Evolutionary conservation across 169 alveolate species (phyloP), one percentile per base, ranked within the genome.

Genomic region (Plasmodium inui): DNA sequence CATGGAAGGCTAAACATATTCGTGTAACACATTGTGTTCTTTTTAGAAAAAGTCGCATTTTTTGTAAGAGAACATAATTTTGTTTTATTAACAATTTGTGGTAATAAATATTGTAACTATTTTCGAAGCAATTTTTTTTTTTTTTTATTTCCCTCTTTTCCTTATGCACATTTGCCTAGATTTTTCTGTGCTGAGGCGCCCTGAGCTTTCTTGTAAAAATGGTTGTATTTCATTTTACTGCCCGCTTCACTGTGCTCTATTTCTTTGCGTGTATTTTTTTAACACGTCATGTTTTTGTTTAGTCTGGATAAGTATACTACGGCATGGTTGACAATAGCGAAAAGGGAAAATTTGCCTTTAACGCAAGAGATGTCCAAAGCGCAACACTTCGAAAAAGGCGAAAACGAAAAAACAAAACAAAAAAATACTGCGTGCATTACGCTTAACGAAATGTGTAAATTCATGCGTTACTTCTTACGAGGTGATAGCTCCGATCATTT

Each of bases 41-140:
- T 67, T 67, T 67, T 9, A 67, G 41, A 67, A 67, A 67, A 67
- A 22, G 39, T 67, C 14, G 76, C 12, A 67, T 8, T 67, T 67
- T 50, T 50, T 6, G 8, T 22, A 28, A 67, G 76, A 61, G 34
- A 61, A 9, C 37, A 67, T 67, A 67, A 67, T 67, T 67, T 50
- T 26, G 37, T 67, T 67, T 67, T 67, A 67, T 67, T 67, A 67
- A 67, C 30, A 67, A 22, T 67, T 67, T 67, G 41, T 22, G 76
- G 9, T 67, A 6, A 67, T 50, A 50, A 50, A 50, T 67, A 67
- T 19, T 67, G 14, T 8, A 67, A 22, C 32, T 26, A 4, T 19
- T 67, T 67, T 37, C 76, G 76, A 67, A 67, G n/a, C 67, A 7
- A 32, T 74, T 74, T 79, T 14, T 78, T 34, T 32, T 78, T 78